Evolutionary conservation across 2,329 filamentous ascomycete genomes (phyloP), one percentile per base, ranked within the genome.

Genomic region (Colletotrichum gigasporum): DNA sequence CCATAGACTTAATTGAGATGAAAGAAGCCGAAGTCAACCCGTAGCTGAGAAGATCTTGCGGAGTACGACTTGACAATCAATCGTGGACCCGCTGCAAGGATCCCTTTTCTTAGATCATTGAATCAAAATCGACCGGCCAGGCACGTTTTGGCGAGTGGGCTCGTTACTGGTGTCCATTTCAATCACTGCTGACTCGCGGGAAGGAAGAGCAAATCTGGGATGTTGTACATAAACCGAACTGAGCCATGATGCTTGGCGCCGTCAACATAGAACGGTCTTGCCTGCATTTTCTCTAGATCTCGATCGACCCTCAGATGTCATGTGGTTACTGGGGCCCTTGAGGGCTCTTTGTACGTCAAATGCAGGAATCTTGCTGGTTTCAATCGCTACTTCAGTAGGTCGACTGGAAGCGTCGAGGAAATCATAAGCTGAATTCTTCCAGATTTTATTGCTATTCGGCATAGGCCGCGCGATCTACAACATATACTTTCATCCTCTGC

Each of bases 401-500:
- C 20, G n/a, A n/a, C n/a, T n/a, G n/a, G n/a, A n/a, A n/a, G n/a
- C n/a, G n/a, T n/a, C n/a, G n/a, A n/a, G n/a, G n/a, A n/a, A n/a
- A 14, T 28, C 14, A 18, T 22, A 11, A 4, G n/a, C 20, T 50
- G 12, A 50, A 11, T 12, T 2, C 14, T 3, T n/a, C 5, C 12
- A 62, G 42, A 24, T 32, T 16, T 11, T n/a, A n/a, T n/a, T 8
- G 1, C 3, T 44, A 4, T 44, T 51, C 3, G 26, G 24, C 22
- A 14, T 11, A 10, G 14, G 42, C 3, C 44, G 56, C n/a, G 41
- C 35, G 10, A 20, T 74, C 12, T 74, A 75, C 67, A 76, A 76
- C 58, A 61, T 78, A 57, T 72, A 69, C 63, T 66, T 77, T n/a
- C 76, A 78, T 58, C 89, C 90, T 5, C 76, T 93, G 60, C 86